Base-by-base conservation (phyloP, 163 green algal genomes). In the Scenedesmus sp. region DNA sequence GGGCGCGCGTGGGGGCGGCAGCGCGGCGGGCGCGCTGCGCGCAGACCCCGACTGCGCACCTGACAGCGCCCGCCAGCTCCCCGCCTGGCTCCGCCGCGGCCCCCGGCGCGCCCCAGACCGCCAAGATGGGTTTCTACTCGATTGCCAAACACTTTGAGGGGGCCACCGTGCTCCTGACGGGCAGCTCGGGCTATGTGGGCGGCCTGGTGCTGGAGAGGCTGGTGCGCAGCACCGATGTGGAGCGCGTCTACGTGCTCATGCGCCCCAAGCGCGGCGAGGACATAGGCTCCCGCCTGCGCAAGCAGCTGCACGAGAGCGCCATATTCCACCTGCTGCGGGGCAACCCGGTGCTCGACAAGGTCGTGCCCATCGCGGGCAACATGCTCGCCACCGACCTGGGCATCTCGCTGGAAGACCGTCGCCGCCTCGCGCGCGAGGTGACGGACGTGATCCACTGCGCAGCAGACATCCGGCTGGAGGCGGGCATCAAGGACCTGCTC, bases 181-280 rank as follows among this genome's bases (percentile, higher is more conserved):
- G 87, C 42, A 64, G 71, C 22, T 87, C 84, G 24, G 87, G 88
- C 54, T 92, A 88, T 62, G 75, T 92, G 28, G 88, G 88, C 18
- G 80, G 57, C 36, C 62, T 90, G 53, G 80, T 87, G 24, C 76
- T 92, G 20, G 88, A 92, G 57, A 81, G 87, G 57, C 63, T 92
- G n/a, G 75, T 92, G 22, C 64, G 76, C 2, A 64, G 24, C 18
- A 84, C 84, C 34, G 63, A 80, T 7, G 67, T 85, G 3, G 15
- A 24, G 28, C 63, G 60, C 14, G 64, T 92, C 14, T 88, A 76
- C 63, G 67, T 89, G 13, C 63, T 90, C 6, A 50, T 83, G 20
- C 70, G 87, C 1, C 31, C 48, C 4, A 73, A 74, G 29, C 24
- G 60, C 2, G 54, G 50, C 28, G 73, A 74, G 36, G 48, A 60